Base-by-base conservation (phyloP, 2,329 filamentous ascomycete genomes). In the Periconia sp. region DNA sequence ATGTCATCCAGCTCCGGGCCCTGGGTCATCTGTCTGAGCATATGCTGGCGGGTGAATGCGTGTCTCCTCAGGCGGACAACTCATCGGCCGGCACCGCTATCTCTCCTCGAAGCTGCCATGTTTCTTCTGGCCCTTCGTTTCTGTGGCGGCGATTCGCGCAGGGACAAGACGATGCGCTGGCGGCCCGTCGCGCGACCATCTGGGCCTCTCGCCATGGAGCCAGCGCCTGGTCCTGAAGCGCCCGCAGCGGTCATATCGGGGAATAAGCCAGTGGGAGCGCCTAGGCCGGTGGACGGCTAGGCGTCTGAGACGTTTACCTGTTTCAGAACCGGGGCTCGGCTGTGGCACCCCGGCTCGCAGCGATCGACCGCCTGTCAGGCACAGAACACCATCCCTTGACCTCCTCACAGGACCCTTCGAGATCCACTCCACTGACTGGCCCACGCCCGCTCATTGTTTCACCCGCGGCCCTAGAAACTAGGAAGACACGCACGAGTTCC, bases 391-490 rank as follows among this genome's bases (percentile, higher is more conserved):
- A 47, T 50, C 56, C 40, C 53, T 52, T 37, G 43, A 36, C 35
- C 38, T 25, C 40, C 13, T 23, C 43, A 34, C 37, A 22, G 33
- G 33, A 30, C 36, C 41, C 40, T 30, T 33, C 7, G 19, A 34
- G 31, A 26, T 26, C 39, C 36, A 13, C 40, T 19, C 28, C 18
- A 43, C 19, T 32, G 31, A 64, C 60, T 65, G 61, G 61, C 44
- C 54, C 47, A 53, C 50, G 46, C 40, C 48, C 43, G 46, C 52
- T 48, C 56, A 54, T 40, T 63, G 64, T 68, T 68, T 68, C 64
- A 66, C 53, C 43, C 64, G 54, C 54, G 40, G 40, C 56, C 41
- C 21, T 43, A 45, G 37, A 36, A 36, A 48, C 53, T 49, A 36
- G 45, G 45, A 50, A 56, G 43, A 58, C 52, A 52, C 46, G 49